A percentile compares a stretch with the other conserved stretches of the same genome.
Conservation (phyloP, 495 filamentous ascomycete genomes). For the Annulohypoxylon nitens region DNA sequence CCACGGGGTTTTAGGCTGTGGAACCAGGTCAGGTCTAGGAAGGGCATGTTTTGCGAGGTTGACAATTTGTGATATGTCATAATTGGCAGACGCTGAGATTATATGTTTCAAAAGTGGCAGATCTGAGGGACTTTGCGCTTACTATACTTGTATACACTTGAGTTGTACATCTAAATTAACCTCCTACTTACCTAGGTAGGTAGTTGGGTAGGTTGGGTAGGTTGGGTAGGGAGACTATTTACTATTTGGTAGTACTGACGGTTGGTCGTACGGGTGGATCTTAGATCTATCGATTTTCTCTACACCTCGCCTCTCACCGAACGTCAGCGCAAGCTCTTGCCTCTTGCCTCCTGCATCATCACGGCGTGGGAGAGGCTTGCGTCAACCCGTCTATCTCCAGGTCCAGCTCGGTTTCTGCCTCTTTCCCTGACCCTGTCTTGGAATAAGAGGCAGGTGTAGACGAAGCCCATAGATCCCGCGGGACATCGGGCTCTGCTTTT, state of each 20-base stretch:
- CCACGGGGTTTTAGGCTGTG: constrained; percentile 1
- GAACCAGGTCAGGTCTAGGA: neutral
- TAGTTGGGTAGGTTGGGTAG: neutral
- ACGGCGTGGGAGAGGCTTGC: neutral
- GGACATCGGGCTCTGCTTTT: constrained; percentile 25
- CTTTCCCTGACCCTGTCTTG: neutral
- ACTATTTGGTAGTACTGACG: too few relatives aligned
- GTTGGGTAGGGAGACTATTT: too few relatives aligned
- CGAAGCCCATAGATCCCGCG: neutral
- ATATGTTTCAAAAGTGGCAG: constrained; percentile 2
- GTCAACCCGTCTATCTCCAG: neutral
- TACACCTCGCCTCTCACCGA: neutral
- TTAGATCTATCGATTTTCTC: neutral
- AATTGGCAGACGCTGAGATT: neutral
- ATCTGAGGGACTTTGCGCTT: constrained; percentile 1
- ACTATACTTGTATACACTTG: constrained; percentile 5
- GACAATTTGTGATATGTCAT: neutral
- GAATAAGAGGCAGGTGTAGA: neutral
- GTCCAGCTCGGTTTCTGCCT: neutral
- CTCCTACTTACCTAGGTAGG: neutral
- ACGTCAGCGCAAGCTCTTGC: neutral
- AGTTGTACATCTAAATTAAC: neutral
- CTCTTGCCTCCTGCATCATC: neutral
- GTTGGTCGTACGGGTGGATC: neutral
- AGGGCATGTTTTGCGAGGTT: constrained; percentile 4